Evolutionary conservation across 75 land plant genomes (phyloP).

Genomic region (Pseudotsuga menziesii): DNA sequence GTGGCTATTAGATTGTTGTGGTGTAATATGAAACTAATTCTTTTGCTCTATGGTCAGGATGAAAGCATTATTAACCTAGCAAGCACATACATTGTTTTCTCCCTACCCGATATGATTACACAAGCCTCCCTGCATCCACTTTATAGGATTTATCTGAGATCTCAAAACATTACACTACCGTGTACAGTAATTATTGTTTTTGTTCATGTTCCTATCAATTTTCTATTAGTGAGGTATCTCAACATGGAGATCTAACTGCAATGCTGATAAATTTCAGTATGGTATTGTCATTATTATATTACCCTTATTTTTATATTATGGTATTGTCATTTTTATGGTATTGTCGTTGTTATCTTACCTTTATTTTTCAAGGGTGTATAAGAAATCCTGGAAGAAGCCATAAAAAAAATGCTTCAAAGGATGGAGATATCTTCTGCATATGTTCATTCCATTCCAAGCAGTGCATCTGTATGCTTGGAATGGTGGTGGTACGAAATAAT

Average conservation of each 20-base stretch:
- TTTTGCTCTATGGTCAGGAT: constrained; percentile 39
- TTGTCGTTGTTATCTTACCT: too few relatives aligned
- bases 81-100: constrained; percentile 16
- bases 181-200: constrained; percentile 31
- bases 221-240: constrained; percentile 31
- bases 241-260: constrained; percentile 42
- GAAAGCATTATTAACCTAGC: constrained; percentile 16
- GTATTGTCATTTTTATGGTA: too few relatives aligned
- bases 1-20: constrained; percentile 37
- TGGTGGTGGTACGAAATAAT: constrained; percentile 91
- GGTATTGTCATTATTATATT: constrained; percentile 22
- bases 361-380: constrained; percentile 10
- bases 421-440: constrained; percentile 40
- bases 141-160: constrained; percentile 31
- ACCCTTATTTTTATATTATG: too few relatives aligned
- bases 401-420: constrained; percentile 19
- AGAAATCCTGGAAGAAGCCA: constrained; percentile 14
- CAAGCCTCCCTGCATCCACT: constrained; percentile 41
- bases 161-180: constrained; percentile 52
- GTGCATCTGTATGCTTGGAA: constrained; percentile 68
- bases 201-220: constrained; percentile 44
- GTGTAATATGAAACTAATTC: constrained; percentile 35
- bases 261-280: constrained; percentile 34
- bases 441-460: constrained; percentile 66
- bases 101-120: constrained; percentile 36